Conservation (phyloP, 495 filamentous ascomycete genomes). For the Penicillium pancosmium region DNA sequence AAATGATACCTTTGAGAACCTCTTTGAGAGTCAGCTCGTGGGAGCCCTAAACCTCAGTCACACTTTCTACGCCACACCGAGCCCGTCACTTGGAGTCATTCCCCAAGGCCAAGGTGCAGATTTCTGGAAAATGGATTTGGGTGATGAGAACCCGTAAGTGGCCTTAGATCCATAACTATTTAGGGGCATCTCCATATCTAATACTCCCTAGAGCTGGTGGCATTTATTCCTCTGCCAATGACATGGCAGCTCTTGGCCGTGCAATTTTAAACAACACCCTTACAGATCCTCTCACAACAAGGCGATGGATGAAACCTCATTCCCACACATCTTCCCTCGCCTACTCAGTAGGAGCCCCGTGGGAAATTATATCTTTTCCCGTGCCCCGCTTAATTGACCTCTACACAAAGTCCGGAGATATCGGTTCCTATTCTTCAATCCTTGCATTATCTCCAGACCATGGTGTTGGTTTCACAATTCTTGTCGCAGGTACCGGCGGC, state of each 20-base stretch:
- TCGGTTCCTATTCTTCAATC: constrained; percentile 47
- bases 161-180: background rate
- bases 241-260: constrained; percentile 55
- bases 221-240: constrained; percentile 55
- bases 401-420: constrained; percentile 59
- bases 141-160: constrained; percentile 48
- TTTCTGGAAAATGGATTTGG: constrained; percentile 43
- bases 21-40: constrained; percentile 33
- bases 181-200: background rate
- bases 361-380: constrained; percentile 50
- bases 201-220: constrained; percentile 49
- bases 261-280: constrained; percentile 56
- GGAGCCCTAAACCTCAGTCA: constrained; percentile 41
- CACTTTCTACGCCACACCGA: constrained; percentile 36
- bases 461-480: constrained; percentile 53
- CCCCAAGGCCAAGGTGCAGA: constrained; percentile 32
- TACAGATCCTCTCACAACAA: constrained; percentile 45
- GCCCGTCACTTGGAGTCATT: constrained; percentile 31
- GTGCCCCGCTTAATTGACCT: constrained; percentile 43
- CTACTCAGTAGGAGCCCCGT: constrained; percentile 56
- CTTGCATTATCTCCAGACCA: constrained; percentile 55
- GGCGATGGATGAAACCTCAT: constrained; percentile 60
- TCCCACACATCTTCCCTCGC: constrained; percentile 49
- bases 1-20: constrained; percentile 5
- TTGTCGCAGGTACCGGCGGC: constrained; percentile 41